Conservation (phyloP, 257 asterid species). For the Solanum clarkiae region DNA sequence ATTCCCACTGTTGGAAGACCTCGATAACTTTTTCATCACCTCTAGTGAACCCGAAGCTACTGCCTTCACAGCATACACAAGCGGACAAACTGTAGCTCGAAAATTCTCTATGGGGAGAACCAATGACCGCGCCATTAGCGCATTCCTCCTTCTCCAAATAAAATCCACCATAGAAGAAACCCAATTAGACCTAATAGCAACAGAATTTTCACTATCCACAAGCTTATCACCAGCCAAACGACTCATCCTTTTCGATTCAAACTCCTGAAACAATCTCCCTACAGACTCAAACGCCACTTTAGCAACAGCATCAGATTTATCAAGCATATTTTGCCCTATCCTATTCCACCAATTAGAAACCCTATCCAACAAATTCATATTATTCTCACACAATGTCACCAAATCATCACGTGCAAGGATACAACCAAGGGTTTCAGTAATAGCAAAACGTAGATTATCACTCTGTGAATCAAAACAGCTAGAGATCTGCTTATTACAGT, state of each 20-base stretch:
- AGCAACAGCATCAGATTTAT: constrained; percentile 59
- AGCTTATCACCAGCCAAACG: constrained; percentile 87
- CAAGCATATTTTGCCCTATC: constrained; percentile 73
- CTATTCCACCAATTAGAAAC: constrained; percentile 80
- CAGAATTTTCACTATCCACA: constrained; percentile 77
- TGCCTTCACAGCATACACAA: constrained; percentile 74
- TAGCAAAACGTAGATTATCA: constrained; percentile 64
- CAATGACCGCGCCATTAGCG: constrained; percentile 61
- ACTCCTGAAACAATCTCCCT: constrained; percentile 75
- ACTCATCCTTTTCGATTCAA: constrained; percentile 83
- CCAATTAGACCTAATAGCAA: constrained; percentile 82
- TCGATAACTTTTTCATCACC: constrained; percentile 62
- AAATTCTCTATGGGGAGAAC: constrained; percentile 75
- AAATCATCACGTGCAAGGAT: constrained; percentile 81
- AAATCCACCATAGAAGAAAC: constrained; percentile 68
- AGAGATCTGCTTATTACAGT: constrained; percentile 63
- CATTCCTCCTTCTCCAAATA: constrained; percentile 59
- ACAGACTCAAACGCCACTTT: constrained; percentile 76
- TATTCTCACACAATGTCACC: constrained; percentile 72
- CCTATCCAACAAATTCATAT: constrained; percentile 67
- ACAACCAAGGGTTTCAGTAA: constrained; percentile 82
- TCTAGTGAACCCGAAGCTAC: constrained; percentile 73
- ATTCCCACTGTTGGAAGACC: constrained; percentile 33
- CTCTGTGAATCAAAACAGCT: constrained; percentile 71
- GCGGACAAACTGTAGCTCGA: constrained; percentile 55